phyloP scores from a whole-genome alignment of 805 yeast species.

The Hanseniaspora osmophila region DNA sequence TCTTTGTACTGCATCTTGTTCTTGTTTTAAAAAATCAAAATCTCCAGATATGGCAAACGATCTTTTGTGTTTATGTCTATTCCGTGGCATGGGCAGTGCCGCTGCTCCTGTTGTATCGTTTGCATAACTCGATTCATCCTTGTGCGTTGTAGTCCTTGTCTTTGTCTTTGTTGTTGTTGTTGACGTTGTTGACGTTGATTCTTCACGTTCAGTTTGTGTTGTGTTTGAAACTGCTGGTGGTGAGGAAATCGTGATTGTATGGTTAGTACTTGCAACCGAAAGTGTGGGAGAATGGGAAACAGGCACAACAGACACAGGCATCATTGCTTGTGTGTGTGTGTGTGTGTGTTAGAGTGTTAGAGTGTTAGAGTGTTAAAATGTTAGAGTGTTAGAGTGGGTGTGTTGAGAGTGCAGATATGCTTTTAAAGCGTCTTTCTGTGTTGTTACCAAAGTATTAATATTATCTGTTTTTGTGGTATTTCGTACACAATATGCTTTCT shows the following conservation, averaged over 20 bases:
- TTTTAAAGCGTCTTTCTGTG: no score
- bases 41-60: slow-evolving; percentile 86
- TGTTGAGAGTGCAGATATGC: no score
- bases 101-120: neutral
- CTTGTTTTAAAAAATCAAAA: slow-evolving; percentile 37
- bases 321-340: no score
- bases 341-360: no score
- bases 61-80: slow-evolving; percentile 67
- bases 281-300: no score
- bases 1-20: slow-evolving; percentile 2
- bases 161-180: neutral
- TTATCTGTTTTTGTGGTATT: no score
- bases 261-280: no score
- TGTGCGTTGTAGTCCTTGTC: neutral
- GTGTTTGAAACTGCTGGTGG: neutral
- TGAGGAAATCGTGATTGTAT: neutral
- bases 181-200: neutral
- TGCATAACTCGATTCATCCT: neutral
- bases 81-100: slow-evolving; percentile 9
- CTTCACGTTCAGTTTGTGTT: neutral
- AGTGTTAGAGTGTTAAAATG: no score
- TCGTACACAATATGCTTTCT: no score
- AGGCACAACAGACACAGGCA: no score
- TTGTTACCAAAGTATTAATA: no score
- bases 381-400: no score